Evolutionary conservation across 192 early-diverging fungal species (phyloP), one percentile per base, ranked within the genome.

Genomic region (Helicostylum pulchrum): DNA sequence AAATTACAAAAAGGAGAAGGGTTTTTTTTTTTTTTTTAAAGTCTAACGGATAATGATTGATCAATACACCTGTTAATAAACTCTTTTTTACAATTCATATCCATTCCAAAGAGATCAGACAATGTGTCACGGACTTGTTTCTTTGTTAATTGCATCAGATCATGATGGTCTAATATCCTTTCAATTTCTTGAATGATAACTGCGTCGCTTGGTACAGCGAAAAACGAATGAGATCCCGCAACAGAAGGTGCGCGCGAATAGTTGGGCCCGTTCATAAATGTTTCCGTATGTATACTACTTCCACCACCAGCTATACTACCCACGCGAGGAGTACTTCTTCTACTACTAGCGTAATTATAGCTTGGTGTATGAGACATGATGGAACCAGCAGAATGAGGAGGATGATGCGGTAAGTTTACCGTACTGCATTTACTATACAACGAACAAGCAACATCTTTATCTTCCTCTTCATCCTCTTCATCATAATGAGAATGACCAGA

Each of bases 31-130:
- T 57, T 23, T 59, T 39, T 12, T 45, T 66, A 57, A 14, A 57
- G 31, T 43, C 51, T 47, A 9, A 55, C 70, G 14, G 80, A 72
- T 23, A 84, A 42, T 26, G 77, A 58, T 21, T 71, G 31, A 46
- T 93, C 90, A 30, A 95, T 87, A 2, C 67, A 64, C 44, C 82
- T 73, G 59, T 87, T 89, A 56, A 95, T 92, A 77, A 90, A 91
- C 23, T 81, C 84, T 64, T 87, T 84, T 64, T 81, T 73, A 6
- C 68, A 46, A 0, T 70, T 66, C 75, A 94, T 67, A 55, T 96
- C 91, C 14, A 84, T 51, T 21, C 87, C 85, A 73, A 91, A 94
- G 30, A 84, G 68, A 2, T 66, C 69, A 7, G 80, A 75, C 39
- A 93, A 65, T 55, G 86, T 82, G 36, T 89, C 85, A 7, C 90